Evolutionary conservation across 78 protist species (phyloP).

Genomic region (Dictyostelium firmibasis): DNA sequence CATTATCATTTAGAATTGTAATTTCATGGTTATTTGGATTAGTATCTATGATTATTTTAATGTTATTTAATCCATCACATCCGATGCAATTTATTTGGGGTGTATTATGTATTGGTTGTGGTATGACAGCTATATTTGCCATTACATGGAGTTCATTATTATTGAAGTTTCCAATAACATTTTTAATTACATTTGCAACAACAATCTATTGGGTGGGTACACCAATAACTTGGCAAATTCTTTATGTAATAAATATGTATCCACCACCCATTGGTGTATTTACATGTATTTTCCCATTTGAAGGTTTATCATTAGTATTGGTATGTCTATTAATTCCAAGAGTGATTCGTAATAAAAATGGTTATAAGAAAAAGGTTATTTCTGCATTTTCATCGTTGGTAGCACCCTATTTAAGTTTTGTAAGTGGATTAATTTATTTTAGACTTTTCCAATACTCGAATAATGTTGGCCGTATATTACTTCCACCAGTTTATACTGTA

Average conservation of each 20-base stretch:
- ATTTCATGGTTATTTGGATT: constrained; percentile 51
- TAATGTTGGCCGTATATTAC: constrained; percentile 48
- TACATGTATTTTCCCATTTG: constrained; percentile 73
- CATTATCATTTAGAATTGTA: constrained; percentile 5
- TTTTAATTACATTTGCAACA: constrained; percentile 25
- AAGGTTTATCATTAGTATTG: constrained; percentile 41
- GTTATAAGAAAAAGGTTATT: constrained; percentile 6
- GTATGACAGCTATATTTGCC: constrained; percentile 67
- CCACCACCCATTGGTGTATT: constrained; percentile 80
- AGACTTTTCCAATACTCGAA: constrained; percentile 71
- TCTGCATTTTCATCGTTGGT: constrained; percentile 55
- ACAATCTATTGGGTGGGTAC: constrained; percentile 69
- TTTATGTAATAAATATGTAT: not conserved
- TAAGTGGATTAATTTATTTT: constrained; percentile 65
- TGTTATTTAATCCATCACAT: constrained; percentile 56
- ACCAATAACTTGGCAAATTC: constrained; percentile 69
- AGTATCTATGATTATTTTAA: constrained; percentile 15
- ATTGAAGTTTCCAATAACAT: constrained; percentile 46
- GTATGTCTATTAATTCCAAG: constrained; percentile 45
- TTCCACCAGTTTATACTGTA: constrained; percentile 68
- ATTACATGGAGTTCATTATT: constrained; percentile 35
- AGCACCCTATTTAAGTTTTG: constrained; percentile 70
- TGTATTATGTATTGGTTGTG: constrained; percentile 49
- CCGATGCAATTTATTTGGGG: constrained; percentile 77
- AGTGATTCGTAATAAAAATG: not conserved